Percentiles rank a stretch among this genome's conserved stretches.
Conservation (phyloP, 2,329 filamentous ascomycete genomes). For the Onygenales sp. region DNA sequence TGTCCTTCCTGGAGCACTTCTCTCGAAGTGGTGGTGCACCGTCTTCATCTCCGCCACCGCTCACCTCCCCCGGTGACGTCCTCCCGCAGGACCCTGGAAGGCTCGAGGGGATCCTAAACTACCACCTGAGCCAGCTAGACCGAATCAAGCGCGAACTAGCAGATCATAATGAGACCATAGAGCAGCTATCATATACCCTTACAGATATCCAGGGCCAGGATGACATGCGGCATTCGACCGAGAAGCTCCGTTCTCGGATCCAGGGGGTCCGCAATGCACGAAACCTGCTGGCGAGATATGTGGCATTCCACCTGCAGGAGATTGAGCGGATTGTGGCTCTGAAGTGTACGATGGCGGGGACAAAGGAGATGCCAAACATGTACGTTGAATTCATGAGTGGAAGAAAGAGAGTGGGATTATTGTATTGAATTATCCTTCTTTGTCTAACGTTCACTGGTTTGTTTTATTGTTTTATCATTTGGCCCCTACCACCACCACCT, state of each 20-base stretch:
- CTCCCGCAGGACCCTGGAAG: constrained; percentile 12
- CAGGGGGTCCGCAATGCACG: constrained; percentile 9
- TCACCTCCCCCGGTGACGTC: constrained; percentile 4
- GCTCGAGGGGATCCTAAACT: constrained; percentile 18
- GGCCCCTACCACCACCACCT: neutral
- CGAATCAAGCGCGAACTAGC: constrained; percentile 18
- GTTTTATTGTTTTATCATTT: neutral
- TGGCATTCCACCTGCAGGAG: constrained; percentile 16
- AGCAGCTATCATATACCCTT: constrained; percentile 9
- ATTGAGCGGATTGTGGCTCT: constrained; percentile 15
- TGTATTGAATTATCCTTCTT: neutral
- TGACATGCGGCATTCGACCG: constrained; percentile 4
- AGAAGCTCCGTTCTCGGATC: constrained; percentile 8
- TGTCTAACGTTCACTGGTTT: neutral
- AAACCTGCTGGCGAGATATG: constrained; percentile 11
- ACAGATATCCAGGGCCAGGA: neutral
- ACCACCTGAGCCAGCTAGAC: constrained; percentile 19
- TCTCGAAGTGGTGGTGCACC: neutral
- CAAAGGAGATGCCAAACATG: constrained; percentile 1
- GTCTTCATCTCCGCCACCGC: neutral
- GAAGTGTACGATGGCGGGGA: neutral
- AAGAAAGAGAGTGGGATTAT: neutral
- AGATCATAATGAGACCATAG: constrained; percentile 9
- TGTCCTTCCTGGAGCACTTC: neutral
- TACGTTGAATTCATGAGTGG: constrained; percentile 1